A percentile compares a stretch with the other conserved stretches of the same genome.
Evolutionary conservation across 2,329 filamentous ascomycete species (phyloP).

Genomic region (Ophiostoma perfectum): DNA sequence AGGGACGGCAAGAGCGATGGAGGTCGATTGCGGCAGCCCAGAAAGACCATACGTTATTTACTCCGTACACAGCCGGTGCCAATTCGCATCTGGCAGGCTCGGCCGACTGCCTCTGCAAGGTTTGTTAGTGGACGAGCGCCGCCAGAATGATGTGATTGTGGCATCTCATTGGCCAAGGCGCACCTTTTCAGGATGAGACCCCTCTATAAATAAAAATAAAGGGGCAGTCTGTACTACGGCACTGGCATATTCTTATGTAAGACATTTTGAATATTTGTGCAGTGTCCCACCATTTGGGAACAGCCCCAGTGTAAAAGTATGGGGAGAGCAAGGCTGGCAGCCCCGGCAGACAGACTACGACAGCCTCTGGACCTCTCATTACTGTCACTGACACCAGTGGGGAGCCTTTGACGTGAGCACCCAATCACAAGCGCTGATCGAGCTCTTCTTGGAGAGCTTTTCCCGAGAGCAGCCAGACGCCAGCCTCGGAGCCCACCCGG

Average conservation of each 20-base stretch:
- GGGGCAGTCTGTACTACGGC: neutral
- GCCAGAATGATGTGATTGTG: neutral
- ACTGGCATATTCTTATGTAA: neutral
- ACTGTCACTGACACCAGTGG: neutral
- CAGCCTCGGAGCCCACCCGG: neutral
- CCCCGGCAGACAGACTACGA: neutral
- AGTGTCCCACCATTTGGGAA: neutral
- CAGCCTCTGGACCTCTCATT: neutral
- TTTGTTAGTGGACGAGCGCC: neutral
- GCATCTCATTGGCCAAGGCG: neutral
- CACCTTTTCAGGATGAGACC: neutral
- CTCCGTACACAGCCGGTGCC: no score
- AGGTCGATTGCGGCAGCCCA: neutral
- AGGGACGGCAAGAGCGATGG: slow-evolving; percentile 5
- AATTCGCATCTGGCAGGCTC: neutral
- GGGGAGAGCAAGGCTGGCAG: neutral
- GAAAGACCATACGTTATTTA: neutral
- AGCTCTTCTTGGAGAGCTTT: slow-evolving; percentile 1
- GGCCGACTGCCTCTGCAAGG: neutral
- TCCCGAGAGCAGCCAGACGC: neutral
- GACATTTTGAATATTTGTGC: neutral
- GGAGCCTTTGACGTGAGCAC: neutral
- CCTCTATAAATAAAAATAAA: slow-evolving; percentile 4
- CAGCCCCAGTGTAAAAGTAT: neutral
- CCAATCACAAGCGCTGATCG: slow-evolving; percentile 1